Evolutionary conservation across 169 alveolate species (phyloP), one percentile per base, ranked within the genome.

Genomic region (Plasmodium reichenowi): DNA sequence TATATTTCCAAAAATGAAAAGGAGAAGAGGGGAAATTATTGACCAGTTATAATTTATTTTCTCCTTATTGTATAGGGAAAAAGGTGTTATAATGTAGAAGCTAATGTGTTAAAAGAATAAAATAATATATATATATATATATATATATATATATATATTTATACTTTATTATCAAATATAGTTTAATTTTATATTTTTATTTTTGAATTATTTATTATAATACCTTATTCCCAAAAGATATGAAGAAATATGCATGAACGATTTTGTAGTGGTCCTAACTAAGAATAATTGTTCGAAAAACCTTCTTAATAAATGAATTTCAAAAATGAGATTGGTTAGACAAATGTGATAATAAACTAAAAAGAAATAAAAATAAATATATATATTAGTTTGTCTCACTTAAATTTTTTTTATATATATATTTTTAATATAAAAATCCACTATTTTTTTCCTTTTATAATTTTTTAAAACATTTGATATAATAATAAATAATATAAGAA

Each of bases 181-280:
- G 29, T 15, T 15, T 32, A 3, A 17, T 47, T 64, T 24, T 47
- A 15, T 43, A 15, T 17, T 6, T 29, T 50, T 29, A 13, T 59
- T 29, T 50, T 38, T 38, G 10, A 38, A 0, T 38, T 38, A 38
- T 56, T 52, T 15, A 48, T 60, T 62, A n/a, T 70, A 88, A 24
- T 72, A 94, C 96, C 94, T 60, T 48, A 92, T 59, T 56, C 95
- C 96, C 58, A 94, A 88, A 10, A 89, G 67, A 58, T 94, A 94
- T 58, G 95, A 94, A 10, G 68, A 62, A 56, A 92, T 62, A 52
- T 94, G 95, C 94, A 94, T 92, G 48, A 62, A 45, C 5, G 96
- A 94, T 22, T 83, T 91, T 15, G 88, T 32, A 7, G 95, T 92
- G 0, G 93, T 86, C 45, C 76, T 86, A 15, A 94, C 92, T 71